Evolutionary conservation across 2,329 filamentous ascomycete species (phyloP), one percentile per base, ranked within the genome.

Genomic region (Chalaropsis ovoidea): DNA sequence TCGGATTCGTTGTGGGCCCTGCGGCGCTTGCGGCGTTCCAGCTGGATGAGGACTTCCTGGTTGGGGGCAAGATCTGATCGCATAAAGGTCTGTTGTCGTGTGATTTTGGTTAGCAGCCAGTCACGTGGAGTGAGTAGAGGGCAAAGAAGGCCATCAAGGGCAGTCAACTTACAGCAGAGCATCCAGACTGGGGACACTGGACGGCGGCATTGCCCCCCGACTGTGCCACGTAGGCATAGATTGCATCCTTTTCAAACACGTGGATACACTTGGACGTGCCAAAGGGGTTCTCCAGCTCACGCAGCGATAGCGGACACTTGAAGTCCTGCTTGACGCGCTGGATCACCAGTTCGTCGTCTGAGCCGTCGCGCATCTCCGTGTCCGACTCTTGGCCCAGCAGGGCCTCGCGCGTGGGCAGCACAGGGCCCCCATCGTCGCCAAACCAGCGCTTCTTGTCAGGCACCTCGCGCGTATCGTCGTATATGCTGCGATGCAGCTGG

Each of bases 271-370:
- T 82, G 15, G 72, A 76, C 70, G 83, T 88, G 65, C 82, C 88
- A 71, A 83, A 84, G 0, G 88, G 88, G 63, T 89, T 80, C 52
- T 77, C 76, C 76, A 90, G 85, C 56, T 81, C 77, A 63, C 78
- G 77, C 69, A 90, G 76, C 0, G 87, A 87, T 22, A 92, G 73
- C 0, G 87, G 87, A 71, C 88, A 92, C 70, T 83, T 86, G 41
- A 86, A 82, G 72, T 83, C 87, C 63, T 85, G 79, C 3, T 80
- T 81, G 68, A 85, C 84, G 61, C 82, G 79, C 35, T 82, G 80
- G 39, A 92, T 81, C 1, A 86, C 81, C 27, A 92, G 78, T 52
- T 92, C 88, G 22, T 88, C 86, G 65, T 87, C 86, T 17, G 80
- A 80, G 4, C 82, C 83, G 1, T 80, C 79, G 11, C 43, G 61